phyloP scores from a whole-genome alignment of 805 yeast genomes.

The Ogataea pini region DNA sequence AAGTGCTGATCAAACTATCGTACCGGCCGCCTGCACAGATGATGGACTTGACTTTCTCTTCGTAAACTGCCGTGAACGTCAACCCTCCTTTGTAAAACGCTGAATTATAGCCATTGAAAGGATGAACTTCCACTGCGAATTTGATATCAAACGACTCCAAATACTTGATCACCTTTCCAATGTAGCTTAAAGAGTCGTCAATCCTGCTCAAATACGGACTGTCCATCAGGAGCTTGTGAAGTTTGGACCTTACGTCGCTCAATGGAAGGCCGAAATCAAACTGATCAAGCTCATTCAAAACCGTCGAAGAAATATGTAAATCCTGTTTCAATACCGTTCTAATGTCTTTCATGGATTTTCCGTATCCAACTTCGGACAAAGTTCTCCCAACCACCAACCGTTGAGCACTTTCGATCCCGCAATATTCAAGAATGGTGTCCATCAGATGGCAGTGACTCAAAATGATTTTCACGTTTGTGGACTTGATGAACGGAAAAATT shows the following conservation, averaged over 20 bases:
- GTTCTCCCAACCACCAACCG: conserved; percentile 65
- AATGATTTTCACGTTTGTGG: conserved; percentile 56
- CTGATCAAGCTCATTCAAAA: conserved; percentile 74
- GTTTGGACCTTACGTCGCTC: conserved; percentile 58
- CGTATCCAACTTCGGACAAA: conserved; percentile 75
- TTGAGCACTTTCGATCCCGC: conserved; percentile 77
- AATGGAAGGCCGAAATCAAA: conserved; percentile 79
- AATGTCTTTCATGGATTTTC: conserved; percentile 62
- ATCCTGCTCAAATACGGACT: conserved; percentile 62
- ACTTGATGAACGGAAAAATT: conserved; percentile 65
- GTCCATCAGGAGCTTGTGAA: conserved; percentile 73
- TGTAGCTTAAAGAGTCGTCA: conserved; percentile 61
- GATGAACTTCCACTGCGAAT: conserved; percentile 58
- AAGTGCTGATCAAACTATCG: conserved; percentile 66
- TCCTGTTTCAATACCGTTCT: conserved; percentile 53
- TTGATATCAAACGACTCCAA: conserved; percentile 59
- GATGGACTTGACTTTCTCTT: conserved; percentile 51
- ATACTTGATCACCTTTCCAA: conserved; percentile 57
- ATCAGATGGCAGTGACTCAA: conserved; percentile 82
- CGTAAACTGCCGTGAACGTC: conserved; percentile 84
- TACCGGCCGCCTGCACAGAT: conserved; percentile 95
- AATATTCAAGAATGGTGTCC: conserved; percentile 75
- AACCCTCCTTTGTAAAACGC: conserved; percentile 77
- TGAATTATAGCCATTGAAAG: conserved; percentile 80
- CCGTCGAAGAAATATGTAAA: conserved; percentile 75